Evolutionary conservation across 208 protist genomes (phyloP).

Genomic region (Leishmania arabica): DNA sequence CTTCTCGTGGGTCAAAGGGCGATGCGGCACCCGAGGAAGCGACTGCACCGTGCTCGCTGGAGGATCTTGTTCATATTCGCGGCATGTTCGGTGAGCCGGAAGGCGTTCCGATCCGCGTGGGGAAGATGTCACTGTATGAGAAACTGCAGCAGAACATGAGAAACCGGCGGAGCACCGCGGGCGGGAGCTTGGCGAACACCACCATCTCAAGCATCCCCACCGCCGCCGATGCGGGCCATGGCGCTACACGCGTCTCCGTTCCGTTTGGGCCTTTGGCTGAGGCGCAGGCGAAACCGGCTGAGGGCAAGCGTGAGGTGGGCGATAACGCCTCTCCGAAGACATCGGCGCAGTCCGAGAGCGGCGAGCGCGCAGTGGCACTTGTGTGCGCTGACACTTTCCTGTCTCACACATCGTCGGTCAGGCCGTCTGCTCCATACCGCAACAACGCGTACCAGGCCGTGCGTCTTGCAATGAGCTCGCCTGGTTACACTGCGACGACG

Average conservation of each 20-base stretch:
- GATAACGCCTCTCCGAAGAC: not conserved
- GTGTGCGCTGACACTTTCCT: not conserved
- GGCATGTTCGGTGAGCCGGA: constrained; percentile 35
- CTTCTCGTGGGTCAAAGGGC: not conserved
- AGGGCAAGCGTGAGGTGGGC: not conserved
- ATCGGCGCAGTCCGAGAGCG: not conserved
- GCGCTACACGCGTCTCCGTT: not conserved
- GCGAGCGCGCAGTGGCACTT: not conserved
- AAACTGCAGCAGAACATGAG: constrained; percentile 31
- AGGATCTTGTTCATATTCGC: constrained; percentile 21
- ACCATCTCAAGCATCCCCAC: not conserved
- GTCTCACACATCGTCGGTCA: not conserved
- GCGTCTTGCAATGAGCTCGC: constrained; percentile 59
- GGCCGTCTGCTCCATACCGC: constrained; percentile 33
- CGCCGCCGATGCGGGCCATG: not conserved
- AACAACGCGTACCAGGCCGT: constrained; percentile 78
- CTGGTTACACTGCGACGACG: constrained; percentile 33
- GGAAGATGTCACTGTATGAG: constrained; percentile 37
- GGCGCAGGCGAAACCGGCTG: not conserved
- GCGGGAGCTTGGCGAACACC: too few species aligned
- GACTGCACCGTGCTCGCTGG: constrained; percentile 21
- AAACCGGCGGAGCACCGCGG: not conserved
- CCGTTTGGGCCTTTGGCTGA: not conserved
- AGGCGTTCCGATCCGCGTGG: constrained; percentile 18
- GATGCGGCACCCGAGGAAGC: not conserved